These are phyloP conservation scores for Daldinia decipiens DNA, from an alignment of 495 filamentous ascomycete species.

Conservation along the genomic window DNA sequence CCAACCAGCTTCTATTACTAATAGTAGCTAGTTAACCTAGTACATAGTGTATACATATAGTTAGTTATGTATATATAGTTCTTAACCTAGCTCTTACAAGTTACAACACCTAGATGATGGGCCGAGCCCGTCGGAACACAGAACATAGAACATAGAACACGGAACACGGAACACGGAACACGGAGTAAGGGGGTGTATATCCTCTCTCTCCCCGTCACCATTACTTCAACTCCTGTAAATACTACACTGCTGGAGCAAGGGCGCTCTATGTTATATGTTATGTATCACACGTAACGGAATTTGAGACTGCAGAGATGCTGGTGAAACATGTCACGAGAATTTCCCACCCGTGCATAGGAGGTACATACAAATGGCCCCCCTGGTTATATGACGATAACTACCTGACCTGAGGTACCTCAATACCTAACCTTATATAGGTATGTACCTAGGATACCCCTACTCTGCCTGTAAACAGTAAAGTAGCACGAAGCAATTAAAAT, in stretches of 20 bases:
- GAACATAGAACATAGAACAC: background rate
- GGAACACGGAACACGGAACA: background rate
- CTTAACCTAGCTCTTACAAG: background rate
- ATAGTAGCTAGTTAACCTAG: background rate
- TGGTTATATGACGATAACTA: slow-evolving; percentile 4
- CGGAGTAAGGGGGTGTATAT: background rate
- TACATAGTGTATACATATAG: too few species aligned
- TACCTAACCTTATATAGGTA: too few species aligned
- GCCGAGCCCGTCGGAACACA: background rate
- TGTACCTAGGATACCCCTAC: background rate
- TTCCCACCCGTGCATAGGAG: background rate
- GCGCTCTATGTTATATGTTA: background rate
- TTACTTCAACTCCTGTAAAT: slow-evolving; percentile 1
- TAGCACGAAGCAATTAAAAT: slow-evolving; percentile 2
- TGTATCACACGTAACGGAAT: background rate
- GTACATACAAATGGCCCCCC: background rate
- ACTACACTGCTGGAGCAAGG: background rate
- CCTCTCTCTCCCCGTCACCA: background rate
- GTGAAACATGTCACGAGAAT: slow-evolving; percentile 2
- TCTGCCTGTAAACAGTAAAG: background rate
- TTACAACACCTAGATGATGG: background rate
- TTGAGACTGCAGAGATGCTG: background rate
- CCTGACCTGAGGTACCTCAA: too few species aligned
- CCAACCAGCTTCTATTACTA: background rate
- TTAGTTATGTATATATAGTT: too few species aligned